Evolutionary conservation across 1,139 yeast genomes (phyloP).

Genomic region (Debaryomyces coudertii): DNA sequence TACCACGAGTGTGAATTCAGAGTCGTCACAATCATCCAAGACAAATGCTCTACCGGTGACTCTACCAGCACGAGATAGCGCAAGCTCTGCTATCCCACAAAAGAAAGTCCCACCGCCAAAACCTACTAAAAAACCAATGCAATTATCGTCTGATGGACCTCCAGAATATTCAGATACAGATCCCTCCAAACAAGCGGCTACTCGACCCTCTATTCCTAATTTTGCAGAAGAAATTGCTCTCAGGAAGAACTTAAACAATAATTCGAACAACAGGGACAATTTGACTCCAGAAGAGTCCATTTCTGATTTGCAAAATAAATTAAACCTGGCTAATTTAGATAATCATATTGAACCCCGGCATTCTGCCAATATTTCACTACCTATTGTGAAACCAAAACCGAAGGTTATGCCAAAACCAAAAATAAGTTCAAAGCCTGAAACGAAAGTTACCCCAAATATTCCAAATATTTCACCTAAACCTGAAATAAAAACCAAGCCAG

Average conservation of each 20-base stretch:
- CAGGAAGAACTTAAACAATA: neutral
- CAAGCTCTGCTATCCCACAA: slow-evolving; percentile 5
- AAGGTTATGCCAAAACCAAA: slow-evolving; percentile 22
- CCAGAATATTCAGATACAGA: slow-evolving; percentile 5
- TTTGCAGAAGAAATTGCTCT: slow-evolving; percentile 27
- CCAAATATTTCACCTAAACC: slow-evolving; percentile 16
- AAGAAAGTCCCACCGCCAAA: slow-evolving; percentile 45
- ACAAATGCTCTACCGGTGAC: neutral
- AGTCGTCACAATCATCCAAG: neutral
- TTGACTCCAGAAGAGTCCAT: neutral
- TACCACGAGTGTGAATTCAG: neutral
- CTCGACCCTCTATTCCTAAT: slow-evolving; percentile 18
- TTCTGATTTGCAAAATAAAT: slow-evolving; percentile 9
- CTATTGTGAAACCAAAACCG: slow-evolving; percentile 18
- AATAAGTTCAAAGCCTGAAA: slow-evolving; percentile 18
- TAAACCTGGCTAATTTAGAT: slow-evolving; percentile 15
- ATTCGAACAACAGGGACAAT: neutral
- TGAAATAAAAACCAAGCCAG: slow-evolving; percentile 1
- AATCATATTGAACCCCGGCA: slow-evolving; percentile 11
- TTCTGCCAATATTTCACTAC: slow-evolving; percentile 13
- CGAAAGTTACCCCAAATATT: no score
- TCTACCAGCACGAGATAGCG: neutral
- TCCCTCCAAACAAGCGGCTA: slow-evolving; percentile 12
- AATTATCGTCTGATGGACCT: slow-evolving; percentile 1
- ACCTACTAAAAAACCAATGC: slow-evolving; percentile 34